Evolutionary conservation across 352 stramenopile species (phyloP).

Genomic region (Elongisporangium prolatum): DNA sequence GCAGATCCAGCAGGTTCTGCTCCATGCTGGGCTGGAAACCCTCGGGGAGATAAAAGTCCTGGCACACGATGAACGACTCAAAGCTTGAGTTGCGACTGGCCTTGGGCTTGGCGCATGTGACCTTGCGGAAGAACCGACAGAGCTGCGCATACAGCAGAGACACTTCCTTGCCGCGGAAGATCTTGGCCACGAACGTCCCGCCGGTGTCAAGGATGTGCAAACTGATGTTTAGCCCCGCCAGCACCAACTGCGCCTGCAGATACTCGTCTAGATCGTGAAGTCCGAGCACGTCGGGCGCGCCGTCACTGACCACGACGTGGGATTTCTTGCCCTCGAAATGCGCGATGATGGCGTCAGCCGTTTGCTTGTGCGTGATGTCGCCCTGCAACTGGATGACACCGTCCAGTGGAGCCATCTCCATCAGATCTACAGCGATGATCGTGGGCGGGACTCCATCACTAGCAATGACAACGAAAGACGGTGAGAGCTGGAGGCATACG

Average conservation of each 20-base stretch:
- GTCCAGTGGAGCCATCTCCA: conserved; percentile 97
- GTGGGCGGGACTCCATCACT: conserved; percentile 5
- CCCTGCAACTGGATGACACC: conserved; percentile 70
- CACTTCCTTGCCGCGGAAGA: conserved; percentile 81
- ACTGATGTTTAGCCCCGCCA: conserved; percentile 76
- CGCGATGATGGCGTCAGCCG: conserved; percentile 65
- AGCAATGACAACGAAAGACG: neutral
- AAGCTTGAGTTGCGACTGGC: conserved; percentile 83
- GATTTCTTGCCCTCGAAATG: conserved; percentile 79
- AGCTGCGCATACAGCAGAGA: conserved; percentile 72
- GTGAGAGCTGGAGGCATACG: neutral
- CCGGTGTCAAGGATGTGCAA: conserved; percentile 65
- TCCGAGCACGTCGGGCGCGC: conserved; percentile 96
- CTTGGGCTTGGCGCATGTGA: conserved; percentile 83
- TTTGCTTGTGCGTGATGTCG: conserved; percentile 80
- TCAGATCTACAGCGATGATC: conserved; percentile 82
- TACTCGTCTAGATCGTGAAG: conserved; percentile 83
- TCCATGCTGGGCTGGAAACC: conserved; percentile 62
- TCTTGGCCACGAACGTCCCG: conserved; percentile 82
- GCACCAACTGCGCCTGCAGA: conserved; percentile 74
- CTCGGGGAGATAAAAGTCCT: conserved; percentile 48
- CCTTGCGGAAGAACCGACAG: conserved; percentile 54
- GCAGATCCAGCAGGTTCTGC: conserved; percentile 62
- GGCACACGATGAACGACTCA: conserved; percentile 78
- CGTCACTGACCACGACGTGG: conserved; percentile 98